phyloP scores from a whole-genome alignment of 75 land plant genomes.

The Adiantum capillusveneris region DNA sequence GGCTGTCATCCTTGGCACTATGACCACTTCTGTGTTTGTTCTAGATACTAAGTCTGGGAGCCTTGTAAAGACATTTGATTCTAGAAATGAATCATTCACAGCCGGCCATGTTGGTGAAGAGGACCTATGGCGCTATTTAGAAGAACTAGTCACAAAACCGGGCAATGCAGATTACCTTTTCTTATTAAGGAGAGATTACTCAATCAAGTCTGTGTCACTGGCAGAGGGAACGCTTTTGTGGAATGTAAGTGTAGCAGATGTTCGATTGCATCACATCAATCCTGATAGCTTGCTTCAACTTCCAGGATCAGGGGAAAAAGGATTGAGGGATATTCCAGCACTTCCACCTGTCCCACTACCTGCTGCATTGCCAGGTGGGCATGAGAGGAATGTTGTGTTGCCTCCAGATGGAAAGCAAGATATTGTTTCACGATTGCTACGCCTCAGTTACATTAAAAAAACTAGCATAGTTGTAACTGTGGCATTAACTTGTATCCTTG shows the following conservation, averaged over 20 bases:
- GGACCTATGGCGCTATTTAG: not conserved
- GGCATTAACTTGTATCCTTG: not conserved
- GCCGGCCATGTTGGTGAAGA: not conserved
- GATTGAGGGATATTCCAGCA: not conserved
- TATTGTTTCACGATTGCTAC: not conserved
- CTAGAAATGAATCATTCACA: not conserved
- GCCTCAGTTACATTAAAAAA: not conserved
- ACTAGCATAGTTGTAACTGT: not conserved
- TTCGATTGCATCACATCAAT: not conserved
- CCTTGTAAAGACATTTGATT: conserved; percentile 18
- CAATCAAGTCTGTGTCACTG: not conserved
- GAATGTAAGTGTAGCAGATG: conserved; percentile 9
- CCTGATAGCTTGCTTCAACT: not conserved
- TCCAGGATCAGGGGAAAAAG: not conserved
- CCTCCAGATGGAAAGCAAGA: not conserved
- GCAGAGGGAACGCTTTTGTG: not conserved
- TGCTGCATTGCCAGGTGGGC: not conserved
- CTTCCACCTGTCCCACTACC: not conserved
- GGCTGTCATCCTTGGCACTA: conserved; percentile 16
- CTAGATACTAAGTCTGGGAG: conserved; percentile 23
- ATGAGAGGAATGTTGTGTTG: not conserved
- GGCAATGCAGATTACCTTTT: not conserved
- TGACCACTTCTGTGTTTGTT: conserved; percentile 15
- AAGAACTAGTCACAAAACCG: too few relatives aligned
- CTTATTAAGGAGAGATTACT: conserved; percentile 3